Conservation (phyloP, 768 basidiomycete species). For the Termitomyces heimii region DNA sequence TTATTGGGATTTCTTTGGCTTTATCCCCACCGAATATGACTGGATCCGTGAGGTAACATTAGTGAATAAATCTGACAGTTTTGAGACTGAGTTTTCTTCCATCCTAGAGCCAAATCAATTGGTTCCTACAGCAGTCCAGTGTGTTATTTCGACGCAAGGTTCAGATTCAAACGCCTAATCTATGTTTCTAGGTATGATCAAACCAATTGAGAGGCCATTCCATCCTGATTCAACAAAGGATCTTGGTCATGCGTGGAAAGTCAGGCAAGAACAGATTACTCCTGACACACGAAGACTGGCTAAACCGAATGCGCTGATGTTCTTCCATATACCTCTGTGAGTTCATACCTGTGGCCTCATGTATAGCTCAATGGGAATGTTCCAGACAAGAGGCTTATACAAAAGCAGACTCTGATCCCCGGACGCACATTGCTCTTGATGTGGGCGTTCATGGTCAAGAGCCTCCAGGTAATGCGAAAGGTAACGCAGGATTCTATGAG, state of each 20-base stretch:
- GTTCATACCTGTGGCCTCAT: constrained; percentile 17
- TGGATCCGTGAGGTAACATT: constrained; percentile 64
- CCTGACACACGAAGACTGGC: constrained; percentile 55
- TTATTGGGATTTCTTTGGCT: constrained; percentile 53
- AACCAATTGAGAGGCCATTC: constrained; percentile 79
- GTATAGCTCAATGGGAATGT: not conserved
- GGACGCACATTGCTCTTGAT: constrained; percentile 59
- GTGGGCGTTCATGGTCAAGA: constrained; percentile 64
- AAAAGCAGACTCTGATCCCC: constrained; percentile 58
- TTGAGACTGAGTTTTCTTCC: not conserved
- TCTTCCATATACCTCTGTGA: constrained; percentile 95
- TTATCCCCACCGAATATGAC: constrained; percentile 74
- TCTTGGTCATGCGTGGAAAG: constrained; percentile 55
- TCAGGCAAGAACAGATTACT: constrained; percentile 56
- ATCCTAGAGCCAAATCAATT: constrained; percentile 73
- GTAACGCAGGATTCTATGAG: constrained; percentile 78
- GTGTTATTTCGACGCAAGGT: constrained; percentile 10
- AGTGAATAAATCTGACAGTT: not conserved
- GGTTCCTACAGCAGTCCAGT: constrained; percentile 84
- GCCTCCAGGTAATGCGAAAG: constrained; percentile 52
- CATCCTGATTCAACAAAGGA: constrained; percentile 70
- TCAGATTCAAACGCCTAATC: not conserved
- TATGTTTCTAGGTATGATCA: constrained; percentile 42
- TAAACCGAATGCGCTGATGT: constrained; percentile 95
- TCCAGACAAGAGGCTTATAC: constrained; percentile 69